Evolutionary conservation across 306 rosid genomes (phyloP), one percentile per base, ranked within the genome.

Genomic region (Heteromeles arbutifolia): DNA sequence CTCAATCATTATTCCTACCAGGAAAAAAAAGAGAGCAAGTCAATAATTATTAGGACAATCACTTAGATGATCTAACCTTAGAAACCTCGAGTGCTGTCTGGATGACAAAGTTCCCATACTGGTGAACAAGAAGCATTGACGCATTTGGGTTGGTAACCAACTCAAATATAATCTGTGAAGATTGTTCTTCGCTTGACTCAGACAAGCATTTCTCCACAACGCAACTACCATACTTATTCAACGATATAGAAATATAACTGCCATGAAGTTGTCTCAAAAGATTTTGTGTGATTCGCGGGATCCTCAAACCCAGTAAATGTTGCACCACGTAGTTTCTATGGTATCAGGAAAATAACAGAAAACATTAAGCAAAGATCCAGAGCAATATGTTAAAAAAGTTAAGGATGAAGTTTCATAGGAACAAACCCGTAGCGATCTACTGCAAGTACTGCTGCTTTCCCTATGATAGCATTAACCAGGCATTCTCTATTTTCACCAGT

Each of bases 261-360:
- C 89, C 87, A 68, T 70, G 28, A 72, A 92, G 91, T 71, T 77
- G 56, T 25, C 54, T 70, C 69, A 82, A 7, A 14, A 91, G n/a
- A 11, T 13, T 31, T 67, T 32, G 39, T 21, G 91, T 82, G 3
- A 88, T 32, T 45, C n/a, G 66, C 3, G 80, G 84, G 54, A 73
- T 78, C 61, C 53, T 73, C 78, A 80, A 19, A 31, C 80, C 81
- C 31, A 91, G 72, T 31, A 91, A 29, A 75, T 88, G 85, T 78
- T 91, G 97, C 75, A 89, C 75, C 66, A 91, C 97, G 53, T 89
- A 91, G 87, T 91, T 91, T 54, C 97, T 91, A 86, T 53, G 45
- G 78, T 45, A 65, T 11, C 1, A 53, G 22, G 28, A 77, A 65
- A 78, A 57, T 39, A 74, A 53, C 45, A 28, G 58, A 65, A n/a